Base-by-base conservation (phyloP, 345 rosid species). In the Rhodamnia argentea region DNA sequence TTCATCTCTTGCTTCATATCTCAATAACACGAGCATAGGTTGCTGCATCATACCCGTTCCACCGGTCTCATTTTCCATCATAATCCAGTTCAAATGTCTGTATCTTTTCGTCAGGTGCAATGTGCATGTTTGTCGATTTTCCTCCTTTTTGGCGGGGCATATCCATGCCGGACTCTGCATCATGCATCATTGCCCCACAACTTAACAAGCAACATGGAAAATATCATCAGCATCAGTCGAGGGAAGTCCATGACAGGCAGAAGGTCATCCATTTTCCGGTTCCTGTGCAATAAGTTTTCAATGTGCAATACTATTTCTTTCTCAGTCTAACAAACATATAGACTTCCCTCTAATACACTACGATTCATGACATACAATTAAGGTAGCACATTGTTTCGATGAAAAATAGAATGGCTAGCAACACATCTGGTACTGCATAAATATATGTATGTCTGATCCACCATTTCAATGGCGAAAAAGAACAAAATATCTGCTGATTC, bases 181-280 rank as follows among this genome's bases (percentile, higher is more conserved):
- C 62, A 86, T 97, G 99, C 3, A 96, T 95, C 94, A 96, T 92
- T 20, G 98, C 98, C 52, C 99, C 98, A 91, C 97, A 95, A 85
- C 98, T 94, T 81, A 44, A 44, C 83, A 50, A 26, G 83, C 27
- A 44, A 81, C n/a, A 23, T 42, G 29, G 53, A 81, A 81, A 42
- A 2, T 78, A 81, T 81, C 51, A 10, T 42, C n/a, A 3, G 27
- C 51, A 22, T 78, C 29, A 62, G 5, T 62, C 75, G 40, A 29
- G 75, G 40, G 40, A 62, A 27, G 22, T 62, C 42, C 75, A 15
- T 62, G 75, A 29, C 9, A 62, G 40, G 75, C 15, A 62, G 40
- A 29, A 62, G 75, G 22, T 62, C 40, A 62, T 62, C 75, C 40
- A 27, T 62, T 27, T 62, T 15, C 40, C 42, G 29, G 29, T 62